Conservation (phyloP, 306 rosid genomes). For the Luffa acutangula region DNA sequence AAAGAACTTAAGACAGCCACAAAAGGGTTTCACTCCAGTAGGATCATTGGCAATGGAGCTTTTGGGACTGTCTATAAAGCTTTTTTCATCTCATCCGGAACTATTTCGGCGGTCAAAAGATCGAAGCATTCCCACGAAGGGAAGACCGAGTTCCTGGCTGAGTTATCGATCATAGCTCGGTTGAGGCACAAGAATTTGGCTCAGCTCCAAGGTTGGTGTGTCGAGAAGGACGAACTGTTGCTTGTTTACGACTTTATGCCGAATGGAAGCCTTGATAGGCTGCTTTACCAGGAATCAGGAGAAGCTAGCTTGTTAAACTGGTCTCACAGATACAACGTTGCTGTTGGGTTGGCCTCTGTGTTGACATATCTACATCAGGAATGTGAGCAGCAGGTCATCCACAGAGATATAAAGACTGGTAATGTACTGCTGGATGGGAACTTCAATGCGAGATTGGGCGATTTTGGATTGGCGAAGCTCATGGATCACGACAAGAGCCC, state of each 20-base stretch:
- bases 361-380: constrained; percentile 64
- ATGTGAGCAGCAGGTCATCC: constrained; percentile 71
- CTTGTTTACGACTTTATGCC: constrained; percentile 79
- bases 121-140: constrained; percentile 45
- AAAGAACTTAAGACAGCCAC: constrained; percentile 54
- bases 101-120: constrained; percentile 49
- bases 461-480: constrained; percentile 78
- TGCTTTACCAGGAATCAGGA: constrained; percentile 38
- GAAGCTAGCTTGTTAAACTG: constrained; percentile 27
- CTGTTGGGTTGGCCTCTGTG: constrained; percentile 62
- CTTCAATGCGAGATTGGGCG: constrained; percentile 50
- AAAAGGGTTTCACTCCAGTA: constrained; percentile 57
- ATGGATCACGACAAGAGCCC: constrained; percentile 91
- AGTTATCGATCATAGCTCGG: constrained; percentile 54
- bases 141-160: constrained; percentile 39
- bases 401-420: constrained; percentile 64
- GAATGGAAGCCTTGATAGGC: constrained; percentile 40
- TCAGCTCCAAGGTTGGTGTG: constrained; percentile 88
- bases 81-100: constrained; percentile 29
- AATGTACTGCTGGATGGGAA: constrained; percentile 53
- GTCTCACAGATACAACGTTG: constrained; percentile 50
- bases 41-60: constrained; percentile 68
- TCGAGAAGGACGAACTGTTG: constrained; percentile 54
- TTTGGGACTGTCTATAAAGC: constrained; percentile 86
- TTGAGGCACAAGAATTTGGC: constrained; percentile 74